Conservation (phyloP, 2,329 filamentous ascomycete genomes). For the Thielaviopsis populi region DNA sequence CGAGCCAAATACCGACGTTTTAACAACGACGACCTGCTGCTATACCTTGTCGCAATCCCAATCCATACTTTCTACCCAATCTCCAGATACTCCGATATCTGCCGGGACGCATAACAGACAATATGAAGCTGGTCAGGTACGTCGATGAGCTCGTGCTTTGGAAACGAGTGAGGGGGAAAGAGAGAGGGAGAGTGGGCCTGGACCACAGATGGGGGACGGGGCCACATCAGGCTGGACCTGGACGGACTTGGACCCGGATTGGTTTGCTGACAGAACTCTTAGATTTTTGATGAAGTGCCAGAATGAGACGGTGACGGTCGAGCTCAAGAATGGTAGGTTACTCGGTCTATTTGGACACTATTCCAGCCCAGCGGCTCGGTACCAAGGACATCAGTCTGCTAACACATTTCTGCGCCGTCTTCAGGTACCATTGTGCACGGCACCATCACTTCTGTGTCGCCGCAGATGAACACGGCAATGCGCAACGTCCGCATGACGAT, state of each 20-base stretch:
- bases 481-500: slow-evolving; percentile 94
- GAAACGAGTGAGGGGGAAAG: not conserved
- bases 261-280: slow-evolving; percentile 15
- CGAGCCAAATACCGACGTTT: not conserved
- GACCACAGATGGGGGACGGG: not conserved
- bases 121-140: slow-evolving; percentile 95
- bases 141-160: slow-evolving; percentile 23
- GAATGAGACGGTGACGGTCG: slow-evolving; percentile 96
- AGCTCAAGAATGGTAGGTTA: slow-evolving; percentile 82
- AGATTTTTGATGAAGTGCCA: slow-evolving; percentile 99
- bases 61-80: not conserved
- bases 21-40: not conserved
- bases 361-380: not conserved
- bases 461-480: slow-evolving; percentile 96
- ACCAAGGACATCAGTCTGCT: not conserved
- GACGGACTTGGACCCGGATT: not conserved
- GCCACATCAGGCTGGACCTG: not conserved
- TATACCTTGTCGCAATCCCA: not conserved
- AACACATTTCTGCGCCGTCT: not conserved
- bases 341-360: not conserved
- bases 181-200: not conserved
- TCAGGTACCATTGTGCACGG: slow-evolving; percentile 88
- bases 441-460: slow-evolving; percentile 90
- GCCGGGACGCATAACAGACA: slow-evolving; percentile 27
- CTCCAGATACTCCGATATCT: not conserved